Evolutionary conservation across 2,329 filamentous ascomycete genomes (phyloP), one percentile per base, ranked within the genome.

Genomic region (Fusarium begoniae): DNA sequence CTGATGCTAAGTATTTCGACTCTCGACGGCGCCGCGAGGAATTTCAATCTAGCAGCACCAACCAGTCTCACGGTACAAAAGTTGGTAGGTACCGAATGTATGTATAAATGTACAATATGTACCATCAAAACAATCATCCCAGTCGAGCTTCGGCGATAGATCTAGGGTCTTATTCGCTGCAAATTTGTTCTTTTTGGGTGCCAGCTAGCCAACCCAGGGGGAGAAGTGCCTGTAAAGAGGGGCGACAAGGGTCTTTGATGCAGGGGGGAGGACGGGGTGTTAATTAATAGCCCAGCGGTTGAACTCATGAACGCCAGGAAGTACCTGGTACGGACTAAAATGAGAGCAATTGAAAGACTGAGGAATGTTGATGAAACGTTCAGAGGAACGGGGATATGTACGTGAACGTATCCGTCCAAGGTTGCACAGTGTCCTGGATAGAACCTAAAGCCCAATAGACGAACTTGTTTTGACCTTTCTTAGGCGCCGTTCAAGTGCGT

Each of bases 351-450:
- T 54, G 20, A 69, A 69, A 58, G 41, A 43, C 26, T 58, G 55
- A 58, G 44, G 75, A 76, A 57, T 75, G 74, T 63, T 68, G 44
- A 65, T 77, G 75, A 77, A 77, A 77, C 73, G 60, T 61, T 70
- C 38, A 59, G 58, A 48, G 41, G 45, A 64, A 58, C 35, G 56
- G 66, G 43, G 61, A 43, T 45, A 68, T 75, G 69, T 69, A 69
- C 71, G 62, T 67, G 57, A 67, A 63, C 66, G 32, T 61, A 56
- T 65, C 68, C 65, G 63, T 57, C 51, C 56, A 63, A 55, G 57
- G 58, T 64, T 30, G 45, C 30, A 63, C 59, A 37, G 37, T 45
- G 24, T 35, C 55, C 26, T 28, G 20, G 48, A 10, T 37, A 20
- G 30, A 35, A 61, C 53, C n/a, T 13, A 55, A 43, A 18, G 41